These are phyloP conservation scores for Colletotrichum lindemuthianum DNA, from an alignment of 2,329 filamentous ascomycete genomes.

Conservation along the genomic window DNA sequence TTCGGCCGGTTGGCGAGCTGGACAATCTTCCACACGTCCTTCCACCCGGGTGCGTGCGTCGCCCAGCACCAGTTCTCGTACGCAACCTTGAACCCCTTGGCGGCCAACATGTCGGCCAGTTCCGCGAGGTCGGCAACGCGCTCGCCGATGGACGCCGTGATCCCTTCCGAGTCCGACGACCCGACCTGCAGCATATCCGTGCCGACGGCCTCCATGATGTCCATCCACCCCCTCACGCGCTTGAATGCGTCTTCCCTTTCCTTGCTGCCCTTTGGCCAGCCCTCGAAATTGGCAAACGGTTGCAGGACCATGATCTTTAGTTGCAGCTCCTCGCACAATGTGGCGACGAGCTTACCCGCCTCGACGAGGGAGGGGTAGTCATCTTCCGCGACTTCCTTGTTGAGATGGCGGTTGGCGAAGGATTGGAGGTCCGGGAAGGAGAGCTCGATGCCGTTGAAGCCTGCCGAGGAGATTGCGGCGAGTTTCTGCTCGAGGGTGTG, in stretches of 20 bases:
- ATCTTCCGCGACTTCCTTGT: constrained; percentile 59
- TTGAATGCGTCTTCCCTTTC: constrained; percentile 71
- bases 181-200: constrained; percentile 76
- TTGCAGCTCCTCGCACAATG: constrained; percentile 61
- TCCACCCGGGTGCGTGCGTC: constrained; percentile 75
- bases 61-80: constrained; percentile 90
- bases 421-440: constrained; percentile 77
- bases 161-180: constrained; percentile 71
- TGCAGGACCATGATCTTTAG: constrained; percentile 77
- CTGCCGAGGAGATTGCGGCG: constrained; percentile 69
- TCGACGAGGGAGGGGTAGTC: constrained; percentile 68
- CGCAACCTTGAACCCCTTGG: constrained; percentile 68
- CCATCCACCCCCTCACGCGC: constrained; percentile 73
- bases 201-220: constrained; percentile 75
- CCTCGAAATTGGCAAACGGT: constrained; percentile 81
- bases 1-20: constrained; percentile 70
- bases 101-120: constrained; percentile 69
- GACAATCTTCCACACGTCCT: constrained; percentile 75
- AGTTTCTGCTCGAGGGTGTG: constrained; percentile 69
- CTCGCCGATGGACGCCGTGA: constrained; percentile 58
- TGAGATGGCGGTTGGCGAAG: constrained; percentile 63
- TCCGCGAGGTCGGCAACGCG: constrained; percentile 71
- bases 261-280: constrained; percentile 69
- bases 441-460: constrained; percentile 77
- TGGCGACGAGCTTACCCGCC: constrained; percentile 64